Evolutionary conservation across 768 basidiomycete species (phyloP).

Genomic region (Hemileccinum rubropunctum): DNA sequence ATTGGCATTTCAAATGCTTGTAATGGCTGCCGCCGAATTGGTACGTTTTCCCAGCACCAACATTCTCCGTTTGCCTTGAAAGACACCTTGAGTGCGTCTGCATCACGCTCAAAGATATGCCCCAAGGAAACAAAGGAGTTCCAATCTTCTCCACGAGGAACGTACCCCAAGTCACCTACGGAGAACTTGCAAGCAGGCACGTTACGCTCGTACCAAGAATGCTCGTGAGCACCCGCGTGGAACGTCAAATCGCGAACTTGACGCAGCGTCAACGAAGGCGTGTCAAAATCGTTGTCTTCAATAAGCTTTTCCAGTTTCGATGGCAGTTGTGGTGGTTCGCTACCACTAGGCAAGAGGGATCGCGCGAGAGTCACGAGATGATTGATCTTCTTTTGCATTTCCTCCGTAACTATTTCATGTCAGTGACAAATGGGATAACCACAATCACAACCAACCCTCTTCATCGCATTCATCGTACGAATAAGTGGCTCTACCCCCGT

Average conservation of each 20-base stretch:
- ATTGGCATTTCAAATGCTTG: constrained; percentile 34
- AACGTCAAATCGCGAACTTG: constrained; percentile 40
- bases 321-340: constrained; percentile 30
- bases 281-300: constrained; percentile 30
- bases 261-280: constrained; percentile 32
- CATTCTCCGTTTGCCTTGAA: constrained; percentile 29
- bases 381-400: constrained; percentile 37
- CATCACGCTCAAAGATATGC: constrained; percentile 37
- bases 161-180: constrained; percentile 46
- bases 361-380: constrained; percentile 41
- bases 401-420: constrained; percentile 28
- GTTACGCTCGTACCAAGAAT: constrained; percentile 39
- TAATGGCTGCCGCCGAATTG: constrained; percentile 29
- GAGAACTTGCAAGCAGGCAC: constrained; percentile 40
- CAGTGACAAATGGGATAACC: not conserved
- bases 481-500: constrained; percentile 32
- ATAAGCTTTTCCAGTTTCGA: constrained; percentile 33
- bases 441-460: constrained; percentile 14
- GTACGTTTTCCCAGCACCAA: constrained; percentile 38
- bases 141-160: constrained; percentile 36
- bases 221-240: constrained; percentile 33
- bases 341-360: constrained; percentile 38
- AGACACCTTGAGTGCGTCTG: constrained; percentile 21
- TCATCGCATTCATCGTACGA: constrained; percentile 21
- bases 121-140: constrained; percentile 37